Evolutionary conservation across 257 asterid species (phyloP).

Genomic region (Przewalskia tangutica): DNA sequence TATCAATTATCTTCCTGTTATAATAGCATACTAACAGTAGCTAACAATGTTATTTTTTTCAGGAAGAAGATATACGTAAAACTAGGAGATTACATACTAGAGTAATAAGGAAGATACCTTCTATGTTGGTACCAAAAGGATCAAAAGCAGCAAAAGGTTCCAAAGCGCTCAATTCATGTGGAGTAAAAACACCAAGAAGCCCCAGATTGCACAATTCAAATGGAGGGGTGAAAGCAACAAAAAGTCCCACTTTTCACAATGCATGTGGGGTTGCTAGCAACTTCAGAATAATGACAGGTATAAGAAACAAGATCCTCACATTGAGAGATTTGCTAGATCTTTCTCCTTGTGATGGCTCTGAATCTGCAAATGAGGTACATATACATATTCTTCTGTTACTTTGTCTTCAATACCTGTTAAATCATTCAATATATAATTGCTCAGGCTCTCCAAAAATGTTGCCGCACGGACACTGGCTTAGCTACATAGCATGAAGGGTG

Average conservation of each 20-base stretch:
- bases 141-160: constrained; percentile 13
- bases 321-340: constrained; percentile 77
- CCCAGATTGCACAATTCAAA: not conserved
- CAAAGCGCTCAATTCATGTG: constrained; percentile 4
- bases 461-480: not conserved
- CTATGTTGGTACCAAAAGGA: constrained; percentile 16
- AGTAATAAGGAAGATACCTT: not conserved
- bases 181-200: not conserved
- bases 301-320: constrained; percentile 47
- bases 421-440: not conserved
- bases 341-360: constrained; percentile 58
- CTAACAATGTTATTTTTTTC: not conserved
- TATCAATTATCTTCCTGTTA: not conserved
- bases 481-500: not conserved
- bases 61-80: constrained; percentile 33
- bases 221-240: not conserved
- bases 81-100: constrained; percentile 13
- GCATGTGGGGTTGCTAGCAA: constrained; percentile 36
- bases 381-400: not conserved
- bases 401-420: not conserved
- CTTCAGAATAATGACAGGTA: constrained; percentile 36
- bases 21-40: not conserved
- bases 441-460: not conserved
- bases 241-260: not conserved
- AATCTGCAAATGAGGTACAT: constrained; percentile 52